These are phyloP conservation scores for Pythium grandisporangium DNA, from an alignment of 352 stramenopile genomes.

Conservation along the genomic window DNA sequence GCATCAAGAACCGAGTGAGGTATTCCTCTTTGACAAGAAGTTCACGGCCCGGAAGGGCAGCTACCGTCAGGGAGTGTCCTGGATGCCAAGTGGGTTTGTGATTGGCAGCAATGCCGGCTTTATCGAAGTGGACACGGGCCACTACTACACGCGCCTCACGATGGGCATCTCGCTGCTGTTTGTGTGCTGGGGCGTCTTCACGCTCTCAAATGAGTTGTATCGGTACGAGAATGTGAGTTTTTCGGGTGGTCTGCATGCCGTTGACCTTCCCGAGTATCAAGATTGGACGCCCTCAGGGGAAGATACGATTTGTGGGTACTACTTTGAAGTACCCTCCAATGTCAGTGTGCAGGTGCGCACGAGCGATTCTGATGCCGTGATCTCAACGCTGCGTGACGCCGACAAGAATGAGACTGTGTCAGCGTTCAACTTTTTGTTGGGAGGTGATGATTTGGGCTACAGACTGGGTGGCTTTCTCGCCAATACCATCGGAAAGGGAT, in stretches of 20 bases:
- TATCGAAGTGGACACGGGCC: slow-evolving; percentile 78
- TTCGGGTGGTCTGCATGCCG: slow-evolving; percentile 11
- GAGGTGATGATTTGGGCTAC: slow-evolving; percentile 47
- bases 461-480: slow-evolving; percentile 52
- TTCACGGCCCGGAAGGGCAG: slow-evolving; percentile 71
- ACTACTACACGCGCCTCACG: slow-evolving; percentile 80
- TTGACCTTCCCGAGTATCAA: slow-evolving; percentile 15
- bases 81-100: slow-evolving; percentile 81
- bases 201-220: slow-evolving; percentile 43
- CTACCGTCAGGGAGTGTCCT: slow-evolving; percentile 77
- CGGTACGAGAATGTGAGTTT: slow-evolving; percentile 43
- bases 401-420: slow-evolving; percentile 14
- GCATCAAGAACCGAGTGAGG: slow-evolving; percentile 72
- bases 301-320: slow-evolving; percentile 66
- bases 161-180: slow-evolving; percentile 47
- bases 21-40: slow-evolving; percentile 83
- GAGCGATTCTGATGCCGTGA: slow-evolving; percentile 19
- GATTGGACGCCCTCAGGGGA: slow-evolving; percentile 25
- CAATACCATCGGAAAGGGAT: slow-evolving; percentile 40
- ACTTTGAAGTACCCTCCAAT: slow-evolving; percentile 43
- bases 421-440: slow-evolving; percentile 59
- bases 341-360: slow-evolving; percentile 38
- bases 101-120: slow-evolving; percentile 73
- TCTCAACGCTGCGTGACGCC: slow-evolving; percentile 34
- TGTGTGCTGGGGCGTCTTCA: slow-evolving; percentile 64